Base-by-base conservation (phyloP, 345 rosid species). In the Hirschfeldia incana region DNA sequence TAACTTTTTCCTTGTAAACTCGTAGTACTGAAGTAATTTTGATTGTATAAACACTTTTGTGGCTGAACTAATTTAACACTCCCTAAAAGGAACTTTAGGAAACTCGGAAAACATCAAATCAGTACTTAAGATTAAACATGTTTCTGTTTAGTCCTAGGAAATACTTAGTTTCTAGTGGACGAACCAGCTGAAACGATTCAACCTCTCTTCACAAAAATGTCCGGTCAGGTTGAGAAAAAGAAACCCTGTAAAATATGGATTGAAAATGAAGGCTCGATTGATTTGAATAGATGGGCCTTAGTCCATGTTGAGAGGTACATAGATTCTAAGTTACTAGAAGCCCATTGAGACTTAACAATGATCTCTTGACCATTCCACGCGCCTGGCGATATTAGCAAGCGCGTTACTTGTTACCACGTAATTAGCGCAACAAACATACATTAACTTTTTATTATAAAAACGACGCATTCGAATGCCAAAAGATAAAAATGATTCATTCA, bases 291-390 rank as follows among this genome's bases (percentile, higher is more conserved):
- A 26, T 74, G 65, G 71, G 78, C 71, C 53, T 65, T 32, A 13
- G 16, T 26, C 15, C 44, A 66, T 29, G 13, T 67, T 39, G 13
- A 44, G 12, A 59, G 0, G 33, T 75, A 53, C 13, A 75, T 13
- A 65, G 30, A 36, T 29, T 64, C 61, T 17, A 59, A 29, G 59
- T 29, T 16, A 60, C 2, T 32, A 26, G 17, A 76, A 70, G 76
- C 70, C 75, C 76, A 77, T 36, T 28, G 39, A 70, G 51, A 6
- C 58, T 15, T 63, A 2, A 63, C n/a, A 1, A 44, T 59, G 34
- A 42, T 16, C 73, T 62, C 63, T 75, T 69, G 69, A 77, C 33
- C 70, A 46, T 63, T 21, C 44, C 44, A 63, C 76, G 65, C 71
- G 44, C 58, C 15, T 77, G 2, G 8, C 13, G 21, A 76, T 16